These are phyloP conservation scores for Sugiyamaella boreocaroliniensis DNA, from an alignment of 805 yeast species.

Conservation along the genomic window DNA sequence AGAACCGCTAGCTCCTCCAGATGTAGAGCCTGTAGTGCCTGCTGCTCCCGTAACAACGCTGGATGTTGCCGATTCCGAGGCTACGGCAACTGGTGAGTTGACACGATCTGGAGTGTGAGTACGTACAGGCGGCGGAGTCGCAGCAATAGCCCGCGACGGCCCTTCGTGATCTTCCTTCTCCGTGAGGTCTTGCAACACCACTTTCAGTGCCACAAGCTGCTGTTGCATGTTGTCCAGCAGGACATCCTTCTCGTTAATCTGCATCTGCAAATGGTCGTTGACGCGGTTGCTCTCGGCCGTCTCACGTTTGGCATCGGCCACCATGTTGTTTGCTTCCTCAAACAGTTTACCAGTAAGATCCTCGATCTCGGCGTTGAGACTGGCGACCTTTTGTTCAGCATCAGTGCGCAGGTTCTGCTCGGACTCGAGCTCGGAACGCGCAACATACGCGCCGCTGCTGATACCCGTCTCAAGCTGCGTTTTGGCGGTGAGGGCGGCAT, in stretches of 20 bases:
- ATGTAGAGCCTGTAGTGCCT: neutral
- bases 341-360: slow-evolving; percentile 73
- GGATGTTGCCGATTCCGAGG: neutral
- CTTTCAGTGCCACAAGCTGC: slow-evolving; percentile 59
- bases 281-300: slow-evolving; percentile 41
- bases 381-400: slow-evolving; percentile 53
- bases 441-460: slow-evolving; percentile 22
- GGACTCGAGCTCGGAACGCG: slow-evolving; percentile 11
- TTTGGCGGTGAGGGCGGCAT: slow-evolving; percentile 17
- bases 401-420: slow-evolving; percentile 29
- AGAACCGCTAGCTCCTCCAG: neutral
- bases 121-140: neutral
- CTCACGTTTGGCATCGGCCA: slow-evolving; percentile 66
- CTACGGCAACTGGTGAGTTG: neutral
- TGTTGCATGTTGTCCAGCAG: slow-evolving; percentile 57
- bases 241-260: slow-evolving; percentile 66
- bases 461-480: slow-evolving; percentile 13
- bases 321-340: slow-evolving; percentile 81
- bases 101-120: neutral
- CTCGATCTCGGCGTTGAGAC: slow-evolving; percentile 66
- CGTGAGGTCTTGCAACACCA: slow-evolving; percentile 52
- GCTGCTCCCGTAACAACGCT: neutral
- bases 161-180: slow-evolving; percentile 28
- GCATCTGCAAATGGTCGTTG: slow-evolving; percentile 70
- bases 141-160: neutral